Base-by-base conservation (phyloP, 202 grass and related monocot genomes). In the Dendrocalamus latiflorus region DNA sequence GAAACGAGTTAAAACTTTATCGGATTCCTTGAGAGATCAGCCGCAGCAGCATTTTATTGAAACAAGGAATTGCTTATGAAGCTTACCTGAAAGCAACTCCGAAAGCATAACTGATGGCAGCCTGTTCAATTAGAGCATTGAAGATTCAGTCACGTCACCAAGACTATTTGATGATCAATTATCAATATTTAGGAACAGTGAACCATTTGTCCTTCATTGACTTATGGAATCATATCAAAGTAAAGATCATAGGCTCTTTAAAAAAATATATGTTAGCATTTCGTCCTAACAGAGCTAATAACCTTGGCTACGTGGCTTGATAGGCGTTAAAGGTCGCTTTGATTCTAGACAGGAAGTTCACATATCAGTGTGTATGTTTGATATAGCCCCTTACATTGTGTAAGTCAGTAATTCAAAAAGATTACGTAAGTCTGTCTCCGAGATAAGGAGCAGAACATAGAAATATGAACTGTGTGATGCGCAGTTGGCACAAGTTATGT, bases 81-180 rank as follows among this genome's bases (percentile, higher is more conserved):
- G 84, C 73, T 89, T 77, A 98, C 93, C 95, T 98, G 82, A 95
- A 93, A 54, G 87, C n/a, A n/a, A n/a, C n/a, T n/a, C n/a, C n/a
- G n/a, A n/a, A n/a, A n/a, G n/a, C n/a, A n/a, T n/a, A n/a, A 81
- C 93, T 92, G 75, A 85, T 65, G 64, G 89, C 91, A 88, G 91
- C 91, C 96, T 98, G 91, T 81, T 61, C 78, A 73, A 86, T 72
- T 80, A 33, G 73, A 85, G 47, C 10, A 63, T 76, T 45, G 28
- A 70, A 77, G 49, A 75, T 82, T 86, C 37, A 91, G 50, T 75
- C 51, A 77, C 25, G 43, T 33, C 70, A 80, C 50, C 68, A 34
- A 79, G 64, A 56, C 65, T 59, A 75, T 55, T 25, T 66, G 6
- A 14, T 44, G n/a, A 69, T 57, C 15, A 13, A 25, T 58, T 55